phyloP scores from a whole-genome alignment of 345 rosid species.

The Anastatica hierochuntica region DNA sequence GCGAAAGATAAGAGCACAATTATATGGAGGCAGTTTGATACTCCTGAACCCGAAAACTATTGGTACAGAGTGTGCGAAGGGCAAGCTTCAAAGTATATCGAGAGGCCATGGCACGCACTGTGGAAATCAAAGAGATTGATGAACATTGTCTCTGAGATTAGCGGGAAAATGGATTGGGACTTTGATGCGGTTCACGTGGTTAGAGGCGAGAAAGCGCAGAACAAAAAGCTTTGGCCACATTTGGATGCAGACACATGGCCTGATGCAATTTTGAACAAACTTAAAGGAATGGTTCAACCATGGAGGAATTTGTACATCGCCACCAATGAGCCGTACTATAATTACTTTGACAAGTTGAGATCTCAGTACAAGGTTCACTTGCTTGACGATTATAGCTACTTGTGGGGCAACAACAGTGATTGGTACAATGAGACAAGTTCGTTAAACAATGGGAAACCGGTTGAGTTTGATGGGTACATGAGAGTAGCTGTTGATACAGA shows the following conservation, averaged over 20 bases:
- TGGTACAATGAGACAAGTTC: conserved; percentile 79
- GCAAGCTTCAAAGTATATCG: conserved; percentile 52
- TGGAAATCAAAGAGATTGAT: conserved; percentile 96
- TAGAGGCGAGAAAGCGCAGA: conserved; percentile 80
- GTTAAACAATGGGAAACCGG: conserved; percentile 56
- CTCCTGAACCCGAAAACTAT: conserved; percentile 77
- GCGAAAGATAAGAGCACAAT: conserved; percentile 68
- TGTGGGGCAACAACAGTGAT: conserved; percentile 74
- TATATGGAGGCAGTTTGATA: conserved; percentile 85
- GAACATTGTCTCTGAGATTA: conserved; percentile 76
- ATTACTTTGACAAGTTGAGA: conserved; percentile 81
- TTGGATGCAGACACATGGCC: conserved; percentile 81
- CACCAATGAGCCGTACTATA: conserved; percentile 76
- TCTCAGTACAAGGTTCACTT: conserved; percentile 81
- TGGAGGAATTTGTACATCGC: conserved; percentile 81
- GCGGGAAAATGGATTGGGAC: conserved; percentile 95
- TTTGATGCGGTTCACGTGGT: conserved; percentile 83
- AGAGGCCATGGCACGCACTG: conserved; percentile 76
- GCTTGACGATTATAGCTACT: conserved; percentile 67
- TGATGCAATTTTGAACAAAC: conserved; percentile 50
- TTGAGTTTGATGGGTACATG: conserved; percentile 92
- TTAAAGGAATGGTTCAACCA: conserved; percentile 47
- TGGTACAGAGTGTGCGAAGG: conserved; percentile 97
- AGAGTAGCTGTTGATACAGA: conserved; percentile 96
- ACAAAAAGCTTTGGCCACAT: conserved; percentile 84